Evolutionary conservation across 1,139 yeast species (phyloP).

Genomic region (Candida tunisiensis): DNA sequence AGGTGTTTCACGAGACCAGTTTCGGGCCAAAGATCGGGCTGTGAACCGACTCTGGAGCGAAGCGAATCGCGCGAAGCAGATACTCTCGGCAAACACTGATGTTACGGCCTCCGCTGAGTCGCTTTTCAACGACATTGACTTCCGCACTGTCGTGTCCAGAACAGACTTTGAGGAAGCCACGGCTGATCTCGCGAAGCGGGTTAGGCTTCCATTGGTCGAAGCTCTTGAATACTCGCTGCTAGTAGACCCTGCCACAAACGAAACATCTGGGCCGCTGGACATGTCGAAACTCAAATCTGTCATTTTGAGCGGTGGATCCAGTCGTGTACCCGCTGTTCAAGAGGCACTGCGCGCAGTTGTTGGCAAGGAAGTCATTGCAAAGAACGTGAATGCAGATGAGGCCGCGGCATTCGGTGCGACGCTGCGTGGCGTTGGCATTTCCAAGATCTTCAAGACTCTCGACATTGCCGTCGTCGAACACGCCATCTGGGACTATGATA

Average conservation of each 20-base stretch:
- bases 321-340: conserved; percentile 82
- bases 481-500: conserved; percentile 21
- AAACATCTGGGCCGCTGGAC: too few relatives aligned
- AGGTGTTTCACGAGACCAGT: conserved; percentile 9
- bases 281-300: conserved; percentile 41
- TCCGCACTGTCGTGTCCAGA: conserved; percentile 47
- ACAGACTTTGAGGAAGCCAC: conserved; percentile 57
- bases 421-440: conserved; percentile 53
- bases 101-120: conserved; percentile 53
- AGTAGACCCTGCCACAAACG: conserved; percentile 15
- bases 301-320: conserved; percentile 79
- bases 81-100: conserved; percentile 77
- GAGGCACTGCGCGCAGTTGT: conserved; percentile 26
- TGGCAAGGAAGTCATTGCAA: conserved; percentile 44
- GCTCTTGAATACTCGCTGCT: conserved; percentile 25
- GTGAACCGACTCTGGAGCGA: conserved; percentile 57
- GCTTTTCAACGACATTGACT: conserved; percentile 49
- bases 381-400: conserved; percentile 91
- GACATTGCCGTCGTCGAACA: conserved; percentile 47
- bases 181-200: conserved; percentile 26
- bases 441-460: conserved; percentile 44
- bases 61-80: conserved; percentile 75
- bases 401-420: conserved; percentile 86
- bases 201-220: conserved; percentile 37
- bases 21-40: conserved; percentile 37